Base-by-base conservation (phyloP, 768 basidiomycete species). In the Cantharellus anzutake region DNA sequence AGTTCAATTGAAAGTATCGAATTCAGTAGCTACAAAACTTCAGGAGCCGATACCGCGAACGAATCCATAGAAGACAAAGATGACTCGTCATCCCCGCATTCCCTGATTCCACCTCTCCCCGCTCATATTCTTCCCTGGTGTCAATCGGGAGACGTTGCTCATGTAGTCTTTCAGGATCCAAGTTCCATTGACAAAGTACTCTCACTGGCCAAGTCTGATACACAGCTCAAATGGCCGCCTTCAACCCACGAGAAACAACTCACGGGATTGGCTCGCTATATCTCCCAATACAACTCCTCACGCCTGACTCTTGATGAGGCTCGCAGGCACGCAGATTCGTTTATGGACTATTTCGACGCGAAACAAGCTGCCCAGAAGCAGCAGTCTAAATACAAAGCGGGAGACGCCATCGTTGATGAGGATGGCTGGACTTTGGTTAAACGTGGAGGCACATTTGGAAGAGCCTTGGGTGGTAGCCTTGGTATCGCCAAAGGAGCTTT, bases 341-440 rank as follows among this genome's bases (percentile, higher is more conserved):
- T 78, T 37, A 82, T 94, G 69, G 80, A 77, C 40, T 72, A 80
- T 35, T 91, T 80, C 73, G 92, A 94, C 44, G 78, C 79, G 38
- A 80, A 79, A 69, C 71, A 72, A 2, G 35, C 29, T 29, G 29
- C 39, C 5, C 39, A 20, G 5, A 63, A 81, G 75, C 67, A 79
- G 78, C 63, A 76, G 67, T 78, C 80, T 34, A 75, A 79, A 67
- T 87, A 85, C 66, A 76, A 73, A 64, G 87, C 88, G 67, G 87
- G 88, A 29, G 89, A 90, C 66, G 89, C 86, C 3, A 76, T 94
- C 60, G 86, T 94, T 50, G 92, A 97, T 68, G 90, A 86, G 61
- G 92, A 97, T 62, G 92, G 92, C 2, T 97, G 94, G 69, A 94
- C 90, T 5, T 78, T 97, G 7, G 92, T 97, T 41, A 86, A 84